Conservation (phyloP, 345 rosid species). For the Salix arbutifolia region DNA sequence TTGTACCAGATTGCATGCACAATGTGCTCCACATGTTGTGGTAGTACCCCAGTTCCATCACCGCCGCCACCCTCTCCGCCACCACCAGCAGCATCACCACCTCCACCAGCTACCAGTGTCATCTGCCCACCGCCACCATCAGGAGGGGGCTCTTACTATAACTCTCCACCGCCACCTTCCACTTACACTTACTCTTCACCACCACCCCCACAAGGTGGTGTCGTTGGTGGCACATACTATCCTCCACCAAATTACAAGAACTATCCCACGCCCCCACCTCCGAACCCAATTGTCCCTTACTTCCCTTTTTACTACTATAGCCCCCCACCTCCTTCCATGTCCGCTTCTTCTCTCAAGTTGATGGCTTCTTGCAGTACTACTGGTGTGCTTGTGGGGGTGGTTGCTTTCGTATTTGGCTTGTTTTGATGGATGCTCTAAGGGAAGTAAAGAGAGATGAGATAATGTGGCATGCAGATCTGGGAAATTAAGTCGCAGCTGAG, state of each 20-base stretch:
- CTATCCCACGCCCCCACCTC: constrained; percentile 72
- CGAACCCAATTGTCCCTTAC: constrained; percentile 97
- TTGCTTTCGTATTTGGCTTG: constrained; percentile 25
- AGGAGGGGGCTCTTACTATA: constrained; percentile 39
- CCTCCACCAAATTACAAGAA: constrained; percentile 52
- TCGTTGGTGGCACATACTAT: constrained; percentile 32
- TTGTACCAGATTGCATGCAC: constrained; percentile 62
- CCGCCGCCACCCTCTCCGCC: constrained; percentile 31
- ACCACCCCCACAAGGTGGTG: constrained; percentile 41
- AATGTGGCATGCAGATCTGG: constrained; percentile 45
- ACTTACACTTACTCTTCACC: constrained; percentile 49
- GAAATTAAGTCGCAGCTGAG: neutral
- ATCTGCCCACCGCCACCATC: constrained; percentile 55
- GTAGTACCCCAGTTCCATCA: constrained; percentile 35
- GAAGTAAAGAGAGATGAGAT: constrained; percentile 15
- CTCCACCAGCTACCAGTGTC: constrained; percentile 34
- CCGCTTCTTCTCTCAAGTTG: constrained; percentile 7
- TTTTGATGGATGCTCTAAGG: constrained; percentile 9
- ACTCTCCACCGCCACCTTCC: constrained; percentile 71
- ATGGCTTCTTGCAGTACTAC: neutral
- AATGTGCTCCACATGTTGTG: constrained; percentile 74
- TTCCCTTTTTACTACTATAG: constrained; percentile 76
- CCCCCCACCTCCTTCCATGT: constrained; percentile 51
- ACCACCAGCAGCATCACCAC: constrained; percentile 31
- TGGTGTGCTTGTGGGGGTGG: constrained; percentile 7